Evolutionary conservation across 1,139 yeast genomes (phyloP), one percentile per base, ranked within the genome.

Genomic region (Pichia sp.): DNA sequence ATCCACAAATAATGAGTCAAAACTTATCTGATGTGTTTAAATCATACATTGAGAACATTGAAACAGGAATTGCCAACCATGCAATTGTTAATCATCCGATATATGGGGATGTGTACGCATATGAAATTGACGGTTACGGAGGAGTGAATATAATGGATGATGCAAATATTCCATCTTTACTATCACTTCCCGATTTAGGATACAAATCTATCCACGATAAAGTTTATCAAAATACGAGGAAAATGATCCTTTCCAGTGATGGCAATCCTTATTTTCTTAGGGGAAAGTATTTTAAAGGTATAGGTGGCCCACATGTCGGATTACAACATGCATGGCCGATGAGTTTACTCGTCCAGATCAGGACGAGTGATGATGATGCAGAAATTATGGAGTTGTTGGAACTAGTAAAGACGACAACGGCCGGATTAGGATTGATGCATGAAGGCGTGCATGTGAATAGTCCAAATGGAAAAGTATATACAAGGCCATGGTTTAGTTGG

Each of bases 401-500:
- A 4, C 47, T 70, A 45, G 59, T 87, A 8, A 72, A 80, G 68
- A 63, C 64, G 13, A 74, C 76, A 7, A 86, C 96, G 0, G 85
- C 73, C 2, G 80, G 78, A 0, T 65, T 86, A 15, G 96, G 96
- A 0, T 68, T 87, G 44, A 80, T 87, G 78, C 96, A 87, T 57
- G 96, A 87, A 62, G 75, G 85, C 48, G 76, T 87, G 4, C 67
- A 83, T 49, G 95, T 86, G 3, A 72, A 80, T 51, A 63, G 72
- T 2, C 66, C 66, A 1, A 33, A 18, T 6, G 48, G 50, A 2
- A 56, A 59, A 9, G 80, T 80, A 1, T 81, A 61, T 54, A 82
- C 94, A 0, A 66, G 95, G 45, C 74, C 89, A 2, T 87, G 96
- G 95, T 88, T 88, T 64, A 84, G 95, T 3, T 88, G 96, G 96